Evolutionary conservation across 2,329 filamentous ascomycete species (phyloP).

Genomic region (Pyrenophora graminea): DNA sequence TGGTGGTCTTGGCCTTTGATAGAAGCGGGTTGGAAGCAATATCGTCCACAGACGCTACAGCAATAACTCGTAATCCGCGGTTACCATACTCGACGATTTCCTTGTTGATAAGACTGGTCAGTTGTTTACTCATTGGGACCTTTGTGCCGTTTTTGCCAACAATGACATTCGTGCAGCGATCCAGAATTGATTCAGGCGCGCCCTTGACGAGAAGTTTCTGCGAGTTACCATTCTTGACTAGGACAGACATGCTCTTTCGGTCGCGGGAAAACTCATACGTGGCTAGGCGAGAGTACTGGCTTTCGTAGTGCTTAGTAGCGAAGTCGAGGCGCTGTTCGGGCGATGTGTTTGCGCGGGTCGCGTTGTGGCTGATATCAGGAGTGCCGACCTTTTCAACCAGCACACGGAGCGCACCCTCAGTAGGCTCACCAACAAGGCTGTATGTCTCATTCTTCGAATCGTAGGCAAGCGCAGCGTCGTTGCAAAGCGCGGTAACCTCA

Average conservation of each 20-base stretch:
- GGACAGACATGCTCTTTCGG: constrained; percentile 98
- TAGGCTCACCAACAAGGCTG: constrained; percentile 88
- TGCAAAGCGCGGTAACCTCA: constrained; percentile 76
- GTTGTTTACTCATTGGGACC: constrained; percentile 70
- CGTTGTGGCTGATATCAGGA: constrained; percentile 65
- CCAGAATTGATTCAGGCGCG: constrained; percentile 90
- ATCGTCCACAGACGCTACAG: constrained; percentile 82
- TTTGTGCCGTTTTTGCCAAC: constrained; percentile 78
- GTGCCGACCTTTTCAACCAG: constrained; percentile 95
- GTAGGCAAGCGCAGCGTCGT: constrained; percentile 82
- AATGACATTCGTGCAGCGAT: constrained; percentile 83
- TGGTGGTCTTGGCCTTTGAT: constrained; percentile 75
- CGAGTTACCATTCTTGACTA: constrained; percentile 70
- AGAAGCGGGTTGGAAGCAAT: constrained; percentile 71
- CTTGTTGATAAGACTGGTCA: constrained; percentile 71
- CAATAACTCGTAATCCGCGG: constrained; percentile 90
- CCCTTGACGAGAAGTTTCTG: constrained; percentile 94
- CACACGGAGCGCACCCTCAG: constrained; percentile 88
- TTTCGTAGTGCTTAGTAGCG: constrained; percentile 83
- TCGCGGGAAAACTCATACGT: constrained; percentile 98
- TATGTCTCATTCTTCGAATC: constrained; percentile 76
- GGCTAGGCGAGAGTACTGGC: constrained; percentile 72
- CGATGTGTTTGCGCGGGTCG: constrained; percentile 53
- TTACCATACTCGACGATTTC: constrained; percentile 91
- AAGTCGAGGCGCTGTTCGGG: constrained; percentile 71